These are phyloP conservation scores for Fabrea salina DNA, from an alignment of 169 alveolate species.

Conservation along the genomic window DNA sequence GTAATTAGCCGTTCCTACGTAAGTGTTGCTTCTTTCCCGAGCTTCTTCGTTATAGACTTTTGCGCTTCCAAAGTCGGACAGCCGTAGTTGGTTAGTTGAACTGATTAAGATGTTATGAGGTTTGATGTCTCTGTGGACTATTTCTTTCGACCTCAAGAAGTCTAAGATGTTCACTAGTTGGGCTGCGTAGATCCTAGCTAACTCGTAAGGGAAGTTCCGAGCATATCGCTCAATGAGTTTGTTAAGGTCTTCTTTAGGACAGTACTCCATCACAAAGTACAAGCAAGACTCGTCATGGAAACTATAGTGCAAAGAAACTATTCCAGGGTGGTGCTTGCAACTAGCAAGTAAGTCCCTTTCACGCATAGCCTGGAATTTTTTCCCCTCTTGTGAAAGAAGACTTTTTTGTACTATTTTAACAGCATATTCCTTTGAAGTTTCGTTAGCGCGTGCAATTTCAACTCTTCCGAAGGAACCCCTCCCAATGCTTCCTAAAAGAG, in stretches of 20 bases:
- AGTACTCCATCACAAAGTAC: constrained; percentile 77
- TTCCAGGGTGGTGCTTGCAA: constrained; percentile 40
- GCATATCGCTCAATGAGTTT: constrained; percentile 63
- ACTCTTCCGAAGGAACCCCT: neutral
- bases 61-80: constrained; percentile 72
- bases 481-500: neutral
- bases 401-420: constrained; percentile 6
- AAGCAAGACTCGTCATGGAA: constrained; percentile 19
- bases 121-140: constrained; percentile 82
- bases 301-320: neutral
- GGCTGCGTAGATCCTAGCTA: constrained; percentile 69
- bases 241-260: constrained; percentile 77
- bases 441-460: neutral
- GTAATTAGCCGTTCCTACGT: constrained; percentile 72
- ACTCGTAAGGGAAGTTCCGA: constrained; percentile 55
- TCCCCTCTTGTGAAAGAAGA: neutral
- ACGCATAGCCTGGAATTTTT: constrained; percentile 31
- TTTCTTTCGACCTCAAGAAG: constrained; percentile 57
- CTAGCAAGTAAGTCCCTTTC: constrained; percentile 66
- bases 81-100: constrained; percentile 59
- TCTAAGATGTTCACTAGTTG: constrained; percentile 75
- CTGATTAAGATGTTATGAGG: constrained; percentile 79
- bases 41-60: constrained; percentile 12
- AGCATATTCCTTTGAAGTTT: neutral
- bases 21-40: constrained; percentile 39